Evolutionary conservation across 805 yeast genomes (phyloP).

Genomic region (Candida andamanensis): DNA sequence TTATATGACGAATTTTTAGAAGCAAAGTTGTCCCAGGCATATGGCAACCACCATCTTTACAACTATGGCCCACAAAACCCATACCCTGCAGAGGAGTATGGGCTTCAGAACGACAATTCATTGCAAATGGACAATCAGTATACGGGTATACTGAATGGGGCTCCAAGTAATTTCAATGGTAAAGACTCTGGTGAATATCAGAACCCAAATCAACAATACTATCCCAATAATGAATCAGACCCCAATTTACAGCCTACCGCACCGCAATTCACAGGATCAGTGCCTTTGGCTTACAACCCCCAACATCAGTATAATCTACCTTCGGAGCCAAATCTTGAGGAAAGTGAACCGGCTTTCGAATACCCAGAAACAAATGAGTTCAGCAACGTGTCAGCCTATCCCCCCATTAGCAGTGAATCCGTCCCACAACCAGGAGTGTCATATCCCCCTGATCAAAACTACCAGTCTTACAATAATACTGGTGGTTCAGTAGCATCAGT

Average conservation of each 20-base stretch:
- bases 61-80: no score
- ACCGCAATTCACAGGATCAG: not conserved
- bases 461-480: slow-evolving; percentile 1
- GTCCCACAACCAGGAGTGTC: not conserved
- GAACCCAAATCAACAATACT: not conserved
- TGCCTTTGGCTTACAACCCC: not conserved
- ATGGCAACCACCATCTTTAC: slow-evolving; percentile 24
- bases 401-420: slow-evolving; percentile 4
- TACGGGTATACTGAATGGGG: not conserved
- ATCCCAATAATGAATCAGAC: not conserved
- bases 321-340: not conserved
- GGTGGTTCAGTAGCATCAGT: slow-evolving; percentile 9
- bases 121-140: not conserved
- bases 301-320: not conserved
- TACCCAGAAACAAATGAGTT: slow-evolving; percentile 2
- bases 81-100: not conserved
- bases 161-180: no score
- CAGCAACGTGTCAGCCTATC: slow-evolving; percentile 9
- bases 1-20: slow-evolving; percentile 77
- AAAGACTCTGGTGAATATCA: not conserved
- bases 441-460: slow-evolving; percentile 1
- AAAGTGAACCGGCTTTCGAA: not conserved
- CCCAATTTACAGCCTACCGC: not conserved
- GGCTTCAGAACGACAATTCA: not conserved
- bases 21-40: slow-evolving; percentile 32